These are phyloP conservation scores for Hirschioporus abietinus DNA, from an alignment of 768 basidiomycete genomes.

Conservation along the genomic window DNA sequence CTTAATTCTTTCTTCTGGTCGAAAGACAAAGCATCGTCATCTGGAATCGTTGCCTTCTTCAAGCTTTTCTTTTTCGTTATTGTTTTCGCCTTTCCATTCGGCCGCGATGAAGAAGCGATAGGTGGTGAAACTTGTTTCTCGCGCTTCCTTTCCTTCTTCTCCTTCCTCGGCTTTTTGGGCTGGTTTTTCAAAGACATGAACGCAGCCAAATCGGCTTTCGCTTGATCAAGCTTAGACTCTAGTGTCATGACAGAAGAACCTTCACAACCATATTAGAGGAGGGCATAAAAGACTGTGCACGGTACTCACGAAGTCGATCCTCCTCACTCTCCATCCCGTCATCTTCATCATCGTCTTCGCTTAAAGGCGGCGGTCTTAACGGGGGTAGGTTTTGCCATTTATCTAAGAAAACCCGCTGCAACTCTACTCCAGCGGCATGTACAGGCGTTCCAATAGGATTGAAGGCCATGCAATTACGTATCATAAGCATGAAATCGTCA, in stretches of 20 bases:
- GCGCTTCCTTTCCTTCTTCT: conserved; percentile 72
- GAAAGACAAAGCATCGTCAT: conserved; percentile 83
- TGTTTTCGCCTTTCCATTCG: conserved; percentile 37
- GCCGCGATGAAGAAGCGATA: conserved; percentile 51
- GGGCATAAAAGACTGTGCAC: conserved; percentile 4
- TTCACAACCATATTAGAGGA: conserved; percentile 29
- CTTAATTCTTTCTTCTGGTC: conserved; percentile 99
- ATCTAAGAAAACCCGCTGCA: conserved; percentile 87
- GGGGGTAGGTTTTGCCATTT: conserved; percentile 82
- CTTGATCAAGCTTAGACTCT: conserved; percentile 77
- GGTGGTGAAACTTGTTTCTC: conserved; percentile 38
- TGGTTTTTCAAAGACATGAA: conserved; percentile 36
- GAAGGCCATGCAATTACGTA: conserved; percentile 88
- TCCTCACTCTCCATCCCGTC: conserved; percentile 62
- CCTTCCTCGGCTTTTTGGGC: conserved; percentile 42
- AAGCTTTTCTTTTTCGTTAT: conserved; percentile 57
- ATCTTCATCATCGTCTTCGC: conserved; percentile 60
- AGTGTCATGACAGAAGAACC: conserved; percentile 63
- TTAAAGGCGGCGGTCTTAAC: conserved; percentile 35
- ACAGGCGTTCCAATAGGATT: conserved; percentile 88
- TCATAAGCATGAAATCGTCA: conserved; percentile 91
- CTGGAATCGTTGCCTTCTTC: conserved; percentile 58
- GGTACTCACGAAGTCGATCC: conserved; percentile 60
- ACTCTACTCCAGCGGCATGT: conserved; percentile 75
- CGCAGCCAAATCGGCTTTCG: conserved; percentile 63